Conservation (phyloP, 768 basidiomycete species). For the Peribolospora baueri region DNA sequence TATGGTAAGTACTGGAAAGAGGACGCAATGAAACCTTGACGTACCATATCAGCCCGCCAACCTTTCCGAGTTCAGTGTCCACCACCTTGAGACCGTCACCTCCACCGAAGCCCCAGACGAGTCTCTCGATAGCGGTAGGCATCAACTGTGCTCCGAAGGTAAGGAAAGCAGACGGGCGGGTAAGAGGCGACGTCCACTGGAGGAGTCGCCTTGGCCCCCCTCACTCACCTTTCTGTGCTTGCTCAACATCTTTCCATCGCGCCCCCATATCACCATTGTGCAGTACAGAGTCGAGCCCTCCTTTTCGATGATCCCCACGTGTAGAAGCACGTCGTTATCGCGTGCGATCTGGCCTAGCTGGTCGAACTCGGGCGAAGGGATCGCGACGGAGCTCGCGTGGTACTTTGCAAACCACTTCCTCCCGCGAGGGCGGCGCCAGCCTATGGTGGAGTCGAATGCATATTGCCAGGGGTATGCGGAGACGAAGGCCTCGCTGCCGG, state of each 20-base stretch:
- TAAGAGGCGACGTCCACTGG: not conserved
- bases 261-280: slow-evolving; percentile 4
- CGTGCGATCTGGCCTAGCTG: not conserved
- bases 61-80: slow-evolving; percentile 22
- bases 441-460: not conserved
- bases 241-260: not conserved
- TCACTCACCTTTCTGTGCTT: too few species aligned
- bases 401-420: slow-evolving; percentile 5
- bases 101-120: slow-evolving; percentile 36
- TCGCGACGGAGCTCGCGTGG: not conserved
- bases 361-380: not conserved
- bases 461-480: not conserved
- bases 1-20: not conserved
- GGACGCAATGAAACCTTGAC: slow-evolving; percentile 6
- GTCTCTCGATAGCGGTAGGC: slow-evolving; percentile 36
- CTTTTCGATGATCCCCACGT: slow-evolving; percentile 5
- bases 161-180: slow-evolving; percentile 6
- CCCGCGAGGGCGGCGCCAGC: not conserved
- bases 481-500: not conserved
- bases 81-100: slow-evolving; percentile 19
- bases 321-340: slow-evolving; percentile 2
- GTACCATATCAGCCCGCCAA: slow-evolving; percentile 36
- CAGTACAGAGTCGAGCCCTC: slow-evolving; percentile 8
- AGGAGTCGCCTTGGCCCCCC: not conserved
- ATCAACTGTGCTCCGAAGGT: slow-evolving; percentile 38